phyloP scores from a whole-genome alignment of 495 filamentous ascomycete species.

The Xylaria palmicola region DNA sequence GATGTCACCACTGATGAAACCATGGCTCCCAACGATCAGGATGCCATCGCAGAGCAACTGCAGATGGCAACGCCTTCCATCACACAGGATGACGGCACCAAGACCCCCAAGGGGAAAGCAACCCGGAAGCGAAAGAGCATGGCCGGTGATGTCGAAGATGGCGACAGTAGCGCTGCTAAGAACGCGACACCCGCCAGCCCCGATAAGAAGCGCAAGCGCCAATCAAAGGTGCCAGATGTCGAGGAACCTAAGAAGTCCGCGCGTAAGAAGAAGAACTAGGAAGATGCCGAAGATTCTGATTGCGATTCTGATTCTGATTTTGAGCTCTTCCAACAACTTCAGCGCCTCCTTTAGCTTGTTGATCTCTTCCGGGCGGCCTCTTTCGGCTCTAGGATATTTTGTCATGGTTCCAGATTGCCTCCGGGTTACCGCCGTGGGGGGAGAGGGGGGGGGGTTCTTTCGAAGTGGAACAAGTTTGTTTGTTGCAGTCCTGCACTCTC shows the following conservation, averaged over 20 bases:
- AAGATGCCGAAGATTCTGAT: no score
- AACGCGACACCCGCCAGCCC: conserved; percentile 50
- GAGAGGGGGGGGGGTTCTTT: not conserved
- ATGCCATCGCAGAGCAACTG: conserved; percentile 56
- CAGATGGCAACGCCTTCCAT: conserved; percentile 38
- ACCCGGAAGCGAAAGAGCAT: conserved; percentile 51
- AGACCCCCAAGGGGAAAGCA: conserved; percentile 48
- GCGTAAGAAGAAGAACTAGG: conserved; percentile 47
- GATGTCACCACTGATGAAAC: conserved; percentile 47
- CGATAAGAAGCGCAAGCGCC: conserved; percentile 68
- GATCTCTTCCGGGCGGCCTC: not conserved
- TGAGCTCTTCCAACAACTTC: not conserved
- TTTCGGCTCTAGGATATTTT: conserved; percentile 1
- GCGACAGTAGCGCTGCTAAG: conserved; percentile 45
- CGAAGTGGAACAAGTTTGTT: no score
- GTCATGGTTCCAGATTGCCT: not conserved
- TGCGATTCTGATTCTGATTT: no score
- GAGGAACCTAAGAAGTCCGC: conserved; percentile 55
- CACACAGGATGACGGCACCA: conserved; percentile 41
- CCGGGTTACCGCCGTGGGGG: no score
- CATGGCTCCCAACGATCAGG: conserved; percentile 56
- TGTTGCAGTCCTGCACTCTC: not conserved
- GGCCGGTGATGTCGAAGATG: conserved; percentile 49
- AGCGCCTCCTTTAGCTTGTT: not conserved
- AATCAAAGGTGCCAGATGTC: conserved; percentile 44